phyloP scores from a whole-genome alignment of 2,329 filamentous ascomycete genomes.

The Fusarium sp. region DNA sequence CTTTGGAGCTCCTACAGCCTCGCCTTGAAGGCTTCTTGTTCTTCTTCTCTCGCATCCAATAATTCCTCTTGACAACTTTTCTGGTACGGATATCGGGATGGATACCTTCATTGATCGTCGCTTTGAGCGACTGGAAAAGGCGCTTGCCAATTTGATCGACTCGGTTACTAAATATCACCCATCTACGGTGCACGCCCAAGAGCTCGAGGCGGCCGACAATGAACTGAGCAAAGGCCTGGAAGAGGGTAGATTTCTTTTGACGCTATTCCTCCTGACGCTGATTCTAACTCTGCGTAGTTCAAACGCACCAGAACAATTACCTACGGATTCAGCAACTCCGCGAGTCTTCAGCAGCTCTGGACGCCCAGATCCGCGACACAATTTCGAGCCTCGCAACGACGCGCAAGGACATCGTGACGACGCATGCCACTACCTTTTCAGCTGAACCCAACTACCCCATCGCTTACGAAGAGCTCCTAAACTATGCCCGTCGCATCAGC shows the following conservation, averaged over 20 bases:
- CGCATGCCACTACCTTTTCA: slow-evolving; percentile 68
- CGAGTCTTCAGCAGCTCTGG: slow-evolving; percentile 72
- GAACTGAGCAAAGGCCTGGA: slow-evolving; percentile 75
- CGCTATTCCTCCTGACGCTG: neutral
- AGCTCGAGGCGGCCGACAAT: slow-evolving; percentile 77
- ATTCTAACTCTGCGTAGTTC: slow-evolving; percentile 60
- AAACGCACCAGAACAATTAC: slow-evolving; percentile 81
- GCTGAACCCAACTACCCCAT: slow-evolving; percentile 66
- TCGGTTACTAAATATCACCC: slow-evolving; percentile 88
- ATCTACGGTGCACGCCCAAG: slow-evolving; percentile 73
- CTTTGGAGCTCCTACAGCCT: slow-evolving; percentile 38
- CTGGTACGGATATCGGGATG: slow-evolving; percentile 57
- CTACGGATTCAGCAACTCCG: slow-evolving; percentile 77
- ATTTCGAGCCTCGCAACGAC: slow-evolving; percentile 77
- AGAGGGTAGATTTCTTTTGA: slow-evolving; percentile 62
- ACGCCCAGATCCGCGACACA: slow-evolving; percentile 78
- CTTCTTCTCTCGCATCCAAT: neutral
- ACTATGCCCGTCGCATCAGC: slow-evolving; percentile 83
- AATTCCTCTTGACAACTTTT: neutral
- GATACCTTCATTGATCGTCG: slow-evolving; percentile 71
- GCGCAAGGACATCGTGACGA: slow-evolving; percentile 77
- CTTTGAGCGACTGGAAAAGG: slow-evolving; percentile 75
- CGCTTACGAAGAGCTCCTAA: slow-evolving; percentile 78
- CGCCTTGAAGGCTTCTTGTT: slow-evolving; percentile 5
- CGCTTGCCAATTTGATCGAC: slow-evolving; percentile 77